Evolutionary conservation across 768 basidiomycete species (phyloP).

Genomic region (Russula emetica): DNA sequence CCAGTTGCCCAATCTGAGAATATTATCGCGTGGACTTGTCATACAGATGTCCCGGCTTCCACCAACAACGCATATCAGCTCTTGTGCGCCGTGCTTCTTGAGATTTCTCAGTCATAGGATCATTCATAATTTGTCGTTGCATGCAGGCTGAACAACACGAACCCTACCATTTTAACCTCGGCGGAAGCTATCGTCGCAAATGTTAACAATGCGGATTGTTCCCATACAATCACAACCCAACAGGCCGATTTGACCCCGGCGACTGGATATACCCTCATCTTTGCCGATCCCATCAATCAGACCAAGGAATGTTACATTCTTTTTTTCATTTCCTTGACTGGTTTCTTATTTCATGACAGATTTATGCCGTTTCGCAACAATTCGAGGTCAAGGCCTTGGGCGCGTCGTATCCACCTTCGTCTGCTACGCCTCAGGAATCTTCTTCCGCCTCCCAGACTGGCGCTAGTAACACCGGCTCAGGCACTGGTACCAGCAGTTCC

Average conservation of each 20-base stretch:
- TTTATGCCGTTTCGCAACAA: slow-evolving; percentile 50
- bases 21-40: slow-evolving; percentile 56
- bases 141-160: slow-evolving; percentile 44
- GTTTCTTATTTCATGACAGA: slow-evolving; percentile 35
- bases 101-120: slow-evolving; percentile 21
- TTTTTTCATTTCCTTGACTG: background rate
- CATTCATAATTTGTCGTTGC: slow-evolving; percentile 6
- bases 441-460: slow-evolving; percentile 19
- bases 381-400: slow-evolving; percentile 62
- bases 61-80: slow-evolving; percentile 34
- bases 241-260: slow-evolving; percentile 40
- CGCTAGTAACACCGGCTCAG: slow-evolving; percentile 3
- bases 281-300: slow-evolving; percentile 49
- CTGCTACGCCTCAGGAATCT: slow-evolving; percentile 34
- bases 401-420: slow-evolving; percentile 47
- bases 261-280: slow-evolving; percentile 47
- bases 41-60: slow-evolving; percentile 34
- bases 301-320: slow-evolving; percentile 45
- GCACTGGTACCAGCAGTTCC: slow-evolving; percentile 8
- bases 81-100: background rate
- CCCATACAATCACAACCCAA: slow-evolving; percentile 46
- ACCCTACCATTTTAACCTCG: slow-evolving; percentile 38
- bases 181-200: slow-evolving; percentile 48
- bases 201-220: slow-evolving; percentile 57
- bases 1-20: slow-evolving; percentile 56